Evolutionary conservation across 345 rosid genomes (phyloP).

Genomic region (Gossypioides kirkii): DNA sequence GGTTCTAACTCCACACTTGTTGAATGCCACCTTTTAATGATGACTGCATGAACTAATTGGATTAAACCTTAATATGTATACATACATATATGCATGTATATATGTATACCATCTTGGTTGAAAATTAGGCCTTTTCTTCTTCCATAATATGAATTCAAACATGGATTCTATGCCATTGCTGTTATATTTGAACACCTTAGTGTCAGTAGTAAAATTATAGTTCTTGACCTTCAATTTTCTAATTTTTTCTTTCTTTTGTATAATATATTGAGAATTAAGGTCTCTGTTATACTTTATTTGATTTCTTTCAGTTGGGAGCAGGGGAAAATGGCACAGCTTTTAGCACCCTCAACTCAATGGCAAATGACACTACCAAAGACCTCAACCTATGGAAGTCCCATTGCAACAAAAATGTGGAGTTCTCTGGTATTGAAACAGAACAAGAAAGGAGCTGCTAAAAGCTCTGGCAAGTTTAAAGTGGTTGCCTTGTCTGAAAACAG

Average conservation of each 20-base stretch:
- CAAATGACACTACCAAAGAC: conserved; percentile 64
- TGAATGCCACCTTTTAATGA: neutral
- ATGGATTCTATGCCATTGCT: neutral
- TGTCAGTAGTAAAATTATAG: neutral
- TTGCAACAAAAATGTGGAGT: conserved; percentile 56
- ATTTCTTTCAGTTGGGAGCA: conserved; percentile 25
- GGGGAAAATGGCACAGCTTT: conserved; percentile 77
- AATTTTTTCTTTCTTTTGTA: neutral
- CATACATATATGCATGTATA: neutral
- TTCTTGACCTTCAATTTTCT: neutral
- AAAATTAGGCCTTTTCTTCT: neutral
- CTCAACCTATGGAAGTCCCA: conserved; percentile 38
- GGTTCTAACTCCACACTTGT: neutral
- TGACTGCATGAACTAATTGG: neutral
- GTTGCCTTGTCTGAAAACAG: conserved; percentile 59
- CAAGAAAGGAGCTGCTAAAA: conserved; percentile 45
- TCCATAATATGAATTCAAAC: neutral
- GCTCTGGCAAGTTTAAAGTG: conserved; percentile 51
- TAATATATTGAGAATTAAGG: neutral
- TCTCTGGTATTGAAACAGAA: conserved; percentile 64
- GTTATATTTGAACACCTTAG: neutral
- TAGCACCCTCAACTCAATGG: conserved; percentile 72
- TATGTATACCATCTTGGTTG: neutral
- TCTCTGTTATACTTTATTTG: conserved; percentile 5
- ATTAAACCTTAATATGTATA: neutral